These are phyloP conservation scores for Oryza meyeriana DNA, from an alignment of 176 grass and related monocot species.

Conservation along the genomic window DNA sequence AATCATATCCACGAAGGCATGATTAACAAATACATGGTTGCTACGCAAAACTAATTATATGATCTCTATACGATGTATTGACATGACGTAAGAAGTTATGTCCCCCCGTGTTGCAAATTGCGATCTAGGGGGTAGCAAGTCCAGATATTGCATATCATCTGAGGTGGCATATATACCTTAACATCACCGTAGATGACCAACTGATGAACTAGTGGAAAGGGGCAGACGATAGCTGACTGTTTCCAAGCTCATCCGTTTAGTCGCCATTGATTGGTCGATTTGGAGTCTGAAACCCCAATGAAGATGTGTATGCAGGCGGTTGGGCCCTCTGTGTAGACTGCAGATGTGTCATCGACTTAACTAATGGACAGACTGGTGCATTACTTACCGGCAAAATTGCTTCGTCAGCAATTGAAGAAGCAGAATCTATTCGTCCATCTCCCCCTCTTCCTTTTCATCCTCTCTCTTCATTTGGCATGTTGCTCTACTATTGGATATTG, in stretches of 20 bases:
- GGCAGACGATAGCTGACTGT: neutral
- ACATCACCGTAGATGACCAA: neutral
- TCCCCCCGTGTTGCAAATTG: neutral
- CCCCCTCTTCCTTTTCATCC: no score
- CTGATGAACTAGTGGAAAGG: neutral
- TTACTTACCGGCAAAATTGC: neutral
- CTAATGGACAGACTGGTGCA: neutral
- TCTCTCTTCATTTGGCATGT: neutral
- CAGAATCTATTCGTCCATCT: neutral
- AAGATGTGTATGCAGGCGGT: neutral
- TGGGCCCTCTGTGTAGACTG: neutral
- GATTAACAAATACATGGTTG: neutral
- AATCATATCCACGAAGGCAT: neutral
- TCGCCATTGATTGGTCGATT: neutral
- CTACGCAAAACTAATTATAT: neutral
- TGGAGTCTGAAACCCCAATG: neutral
- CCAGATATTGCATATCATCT: neutral
- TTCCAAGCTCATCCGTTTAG: neutral
- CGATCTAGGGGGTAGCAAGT: neutral
- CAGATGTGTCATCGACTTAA: neutral
- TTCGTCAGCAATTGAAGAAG: neutral
- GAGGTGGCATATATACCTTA: neutral
- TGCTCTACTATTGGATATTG: neutral
- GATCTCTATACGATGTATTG: neutral
- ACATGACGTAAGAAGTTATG: neutral